Evolutionary conservation across 495 filamentous ascomycete species (phyloP), one percentile per base, ranked within the genome.

Genomic region (Umbilicaria muhlenbergii): DNA sequence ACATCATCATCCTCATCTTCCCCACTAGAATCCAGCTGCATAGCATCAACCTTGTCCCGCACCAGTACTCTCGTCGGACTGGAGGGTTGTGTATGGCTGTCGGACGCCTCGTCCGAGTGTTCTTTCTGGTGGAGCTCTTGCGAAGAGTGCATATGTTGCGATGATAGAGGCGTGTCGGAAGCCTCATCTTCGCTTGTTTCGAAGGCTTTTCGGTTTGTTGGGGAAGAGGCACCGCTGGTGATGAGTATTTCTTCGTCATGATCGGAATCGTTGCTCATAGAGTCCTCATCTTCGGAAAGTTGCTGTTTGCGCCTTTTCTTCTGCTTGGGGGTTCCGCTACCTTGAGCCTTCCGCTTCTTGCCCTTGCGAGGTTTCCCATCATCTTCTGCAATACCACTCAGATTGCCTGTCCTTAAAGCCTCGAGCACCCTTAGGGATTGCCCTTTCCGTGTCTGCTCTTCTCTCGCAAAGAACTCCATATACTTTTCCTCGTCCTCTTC

Each of bases 401-500:
- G 54, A 40, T 62, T 61, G 33, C 77, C 74, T 34, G 67, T 71
- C 49, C 73, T 60, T 40, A 78, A 39, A 3, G 64, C 71, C 37
- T 68, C 63, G 49, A 61, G 58, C 45, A 76, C 58, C 31, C 66
- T 63, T 38, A 63, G 58, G 39, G 59, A 60, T 45, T 77, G 71
- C 32, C 60, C 57, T 46, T 67, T 62, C 46, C 77, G 60, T 46
- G 68, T 60, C 45, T 70, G 61, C 57, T 71, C 69, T 59, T 91
- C 83, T n/a, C 67, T 61, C 5, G 55, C 68, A 62, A 87, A 92
- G 58, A 91, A 93, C 34, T 71, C 70, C 42, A 57, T 58, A 53
- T 83, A 75, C 34, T 65, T 64, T 39, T 80, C 77, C 32, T 70
- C 76, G 42, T 81, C 80, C n/a, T 68, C 75, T 47, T 92, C 85